A percentile compares a stretch with the other conserved stretches of the same genome.
Evolutionary conservation across 164 flowering plant species (phyloP).

Genomic region (Euptelea pleiosperma): DNA sequence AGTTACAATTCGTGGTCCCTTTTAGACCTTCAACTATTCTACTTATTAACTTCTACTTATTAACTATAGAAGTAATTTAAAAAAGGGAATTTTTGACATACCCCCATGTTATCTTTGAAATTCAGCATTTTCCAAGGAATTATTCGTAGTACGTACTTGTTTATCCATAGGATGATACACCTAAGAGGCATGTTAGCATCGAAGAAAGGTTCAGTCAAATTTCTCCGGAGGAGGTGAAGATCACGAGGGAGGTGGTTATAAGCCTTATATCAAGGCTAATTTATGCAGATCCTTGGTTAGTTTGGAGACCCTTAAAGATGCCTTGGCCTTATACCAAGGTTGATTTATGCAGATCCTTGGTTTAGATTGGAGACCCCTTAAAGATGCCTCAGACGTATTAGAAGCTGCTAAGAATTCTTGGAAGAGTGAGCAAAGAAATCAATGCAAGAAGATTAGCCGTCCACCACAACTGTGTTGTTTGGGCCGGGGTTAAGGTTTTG

Average conservation of each 20-base stretch:
- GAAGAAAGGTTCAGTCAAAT: slow-evolving; percentile 60
- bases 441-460: too few species aligned
- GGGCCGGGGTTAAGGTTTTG: too few species aligned
- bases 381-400: slow-evolving; percentile 86
- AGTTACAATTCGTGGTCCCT: too few species aligned
- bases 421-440: slow-evolving; percentile 73
- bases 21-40: too few species aligned
- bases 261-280: slow-evolving; percentile 69
- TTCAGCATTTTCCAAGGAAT: slow-evolving; percentile 27
- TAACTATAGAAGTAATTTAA: too few species aligned
- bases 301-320: slow-evolving; percentile 81
- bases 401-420: slow-evolving; percentile 76
- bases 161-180: slow-evolving; percentile 85
- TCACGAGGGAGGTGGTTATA: slow-evolving; percentile 87
- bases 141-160: slow-evolving; percentile 71
- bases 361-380: slow-evolving; percentile 70
- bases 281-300: slow-evolving; percentile 87
- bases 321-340: slow-evolving; percentile 76
- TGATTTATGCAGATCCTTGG: slow-evolving; percentile 90
- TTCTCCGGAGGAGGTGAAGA: slow-evolving; percentile 61
- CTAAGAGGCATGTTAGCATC: slow-evolving; percentile 64
- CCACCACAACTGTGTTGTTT: too few species aligned
- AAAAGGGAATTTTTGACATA: too few species aligned
- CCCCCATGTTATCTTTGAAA: too few species aligned
- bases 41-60: too few species aligned